phyloP scores from a whole-genome alignment of 805 yeast genomes.

The Candida hungchunana region DNA sequence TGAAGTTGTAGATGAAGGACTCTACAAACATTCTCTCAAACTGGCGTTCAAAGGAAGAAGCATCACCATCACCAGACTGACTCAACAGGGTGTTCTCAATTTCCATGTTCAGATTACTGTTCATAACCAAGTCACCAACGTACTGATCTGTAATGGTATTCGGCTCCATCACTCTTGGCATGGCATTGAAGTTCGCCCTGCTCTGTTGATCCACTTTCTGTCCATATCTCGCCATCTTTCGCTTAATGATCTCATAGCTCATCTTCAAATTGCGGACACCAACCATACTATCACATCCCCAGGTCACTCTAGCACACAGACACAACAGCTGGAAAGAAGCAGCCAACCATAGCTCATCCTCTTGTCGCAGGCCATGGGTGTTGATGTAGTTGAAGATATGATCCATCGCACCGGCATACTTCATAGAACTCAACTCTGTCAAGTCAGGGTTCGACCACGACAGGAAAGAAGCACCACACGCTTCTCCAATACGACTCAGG shows the following conservation, averaged over 20 bases:
- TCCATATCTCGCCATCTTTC: conserved; percentile 19
- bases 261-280: conserved; percentile 29
- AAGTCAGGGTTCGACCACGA: conserved; percentile 31
- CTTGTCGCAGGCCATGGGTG: neutral
- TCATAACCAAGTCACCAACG: conserved; percentile 18
- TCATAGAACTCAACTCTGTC: conserved; percentile 23
- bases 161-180: neutral
- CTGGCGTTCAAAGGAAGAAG: conserved; percentile 11
- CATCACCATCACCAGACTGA: neutral
- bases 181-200: neutral
- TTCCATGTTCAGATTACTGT: conserved; percentile 19
- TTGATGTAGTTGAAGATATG: conserved; percentile 8
- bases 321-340: conserved; percentile 38
- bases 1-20: conserved; percentile 40
- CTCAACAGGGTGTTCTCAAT: conserved; percentile 18
- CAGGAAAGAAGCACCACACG: conserved; percentile 40
- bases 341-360: conserved; percentile 34
- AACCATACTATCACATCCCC: conserved; percentile 16
- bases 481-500: conserved; percentile 31
- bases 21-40: conserved; percentile 37
- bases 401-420: conserved; percentile 26
- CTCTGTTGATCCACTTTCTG: neutral
- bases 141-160: conserved; percentile 1
- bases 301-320: conserved; percentile 33
- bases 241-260: conserved; percentile 33